Evolutionary conservation across 2,329 filamentous ascomycete genomes (phyloP).

Genomic region (Emergomyces orientalis): DNA sequence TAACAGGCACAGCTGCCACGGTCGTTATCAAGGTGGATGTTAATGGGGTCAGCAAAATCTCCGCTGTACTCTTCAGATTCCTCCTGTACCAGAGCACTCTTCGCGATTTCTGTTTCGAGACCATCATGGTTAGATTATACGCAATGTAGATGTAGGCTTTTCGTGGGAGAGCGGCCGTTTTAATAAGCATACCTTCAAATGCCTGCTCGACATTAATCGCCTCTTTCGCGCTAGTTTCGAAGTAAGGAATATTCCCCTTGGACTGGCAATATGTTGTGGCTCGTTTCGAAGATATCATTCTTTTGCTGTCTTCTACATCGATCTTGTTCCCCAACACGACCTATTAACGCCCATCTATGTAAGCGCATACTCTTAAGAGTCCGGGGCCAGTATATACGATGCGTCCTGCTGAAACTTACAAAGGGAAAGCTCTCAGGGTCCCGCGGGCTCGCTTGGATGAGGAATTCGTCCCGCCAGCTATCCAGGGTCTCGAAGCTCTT

Average conservation of each 20-base stretch:
- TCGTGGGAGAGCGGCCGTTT: neutral
- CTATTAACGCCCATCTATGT: conserved; percentile 35
- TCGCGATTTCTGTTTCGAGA: conserved; percentile 66
- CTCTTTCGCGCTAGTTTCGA: conserved; percentile 98
- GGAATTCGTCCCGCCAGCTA: conserved; percentile 95
- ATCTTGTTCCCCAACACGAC: conserved; percentile 98
- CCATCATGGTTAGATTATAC: conserved; percentile 6
- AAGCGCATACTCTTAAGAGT: neutral
- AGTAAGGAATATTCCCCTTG: conserved; percentile 95
- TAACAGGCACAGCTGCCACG: conserved; percentile 90
- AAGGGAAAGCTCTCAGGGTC: conserved; percentile 98
- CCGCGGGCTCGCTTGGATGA: conserved; percentile 92
- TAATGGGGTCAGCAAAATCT: conserved; percentile 96
- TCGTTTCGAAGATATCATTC: conserved; percentile 90
- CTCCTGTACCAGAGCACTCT: conserved; percentile 90
- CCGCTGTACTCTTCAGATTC: conserved; percentile 96
- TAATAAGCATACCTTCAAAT: conserved; percentile 52
- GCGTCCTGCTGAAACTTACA: conserved; percentile 46
- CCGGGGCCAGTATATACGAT: neutral
- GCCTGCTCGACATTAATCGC: conserved; percentile 94
- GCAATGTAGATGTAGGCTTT: conserved; percentile 11
- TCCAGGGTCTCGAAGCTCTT: conserved; percentile 98
- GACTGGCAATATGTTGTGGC: conserved; percentile 97
- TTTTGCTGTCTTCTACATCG: conserved; percentile 94
- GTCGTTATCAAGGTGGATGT: conserved; percentile 92